A percentile compares a stretch with the other conserved stretches of the same genome.
These are phyloP conservation scores for Globisporangium nodosum DNA, from an alignment of 352 stramenopile genomes.

Conservation along the genomic window DNA sequence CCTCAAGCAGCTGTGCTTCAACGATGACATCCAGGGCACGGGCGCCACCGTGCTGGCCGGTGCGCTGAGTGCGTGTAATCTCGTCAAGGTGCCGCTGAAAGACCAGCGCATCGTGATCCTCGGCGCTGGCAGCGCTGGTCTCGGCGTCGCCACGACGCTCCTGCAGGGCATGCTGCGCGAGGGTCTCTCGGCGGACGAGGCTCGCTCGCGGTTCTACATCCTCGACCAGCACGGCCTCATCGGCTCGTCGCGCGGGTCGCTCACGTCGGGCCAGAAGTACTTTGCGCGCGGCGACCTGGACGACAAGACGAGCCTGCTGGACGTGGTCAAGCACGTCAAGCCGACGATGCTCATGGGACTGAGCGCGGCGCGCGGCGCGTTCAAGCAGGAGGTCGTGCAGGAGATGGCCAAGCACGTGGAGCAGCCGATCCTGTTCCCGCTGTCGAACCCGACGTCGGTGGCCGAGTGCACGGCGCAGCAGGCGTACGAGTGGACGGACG, in stretches of 20 bases:
- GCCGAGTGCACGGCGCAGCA: slow-evolving; percentile 95
- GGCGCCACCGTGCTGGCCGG: slow-evolving; percentile 93
- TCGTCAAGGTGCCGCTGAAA: slow-evolving; percentile 76
- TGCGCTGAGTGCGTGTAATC: slow-evolving; percentile 64
- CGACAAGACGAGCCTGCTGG: slow-evolving; percentile 73
- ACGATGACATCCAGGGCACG: slow-evolving; percentile 98
- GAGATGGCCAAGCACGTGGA: slow-evolving; percentile 88
- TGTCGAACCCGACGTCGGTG: slow-evolving; percentile 95
- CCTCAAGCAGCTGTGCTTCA: slow-evolving; percentile 94
- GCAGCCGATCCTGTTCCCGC: slow-evolving; percentile 94
- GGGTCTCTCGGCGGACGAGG: slow-evolving; percentile 60
- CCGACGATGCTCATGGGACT: slow-evolving; percentile 95
- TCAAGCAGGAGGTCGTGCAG: slow-evolving; percentile 76
- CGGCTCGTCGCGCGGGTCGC: slow-evolving; percentile 29
- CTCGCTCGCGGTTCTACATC: slow-evolving; percentile 74
- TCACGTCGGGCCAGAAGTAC: slow-evolving; percentile 80
- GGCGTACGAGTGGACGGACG: slow-evolving; percentile 95
- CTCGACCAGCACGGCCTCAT: slow-evolving; percentile 74
- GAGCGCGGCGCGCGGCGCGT: slow-evolving; percentile 81
- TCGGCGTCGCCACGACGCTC: slow-evolving; percentile 90
- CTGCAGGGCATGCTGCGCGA: slow-evolving; percentile 89
- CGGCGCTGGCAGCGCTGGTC: slow-evolving; percentile 91
- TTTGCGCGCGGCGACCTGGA: slow-evolving; percentile 61
- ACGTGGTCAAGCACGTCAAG: slow-evolving; percentile 83
- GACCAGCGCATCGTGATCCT: slow-evolving; percentile 95